Conservation (phyloP, 2,329 filamentous ascomycete genomes). For the Stagonosporopsis vannaccii region DNA sequence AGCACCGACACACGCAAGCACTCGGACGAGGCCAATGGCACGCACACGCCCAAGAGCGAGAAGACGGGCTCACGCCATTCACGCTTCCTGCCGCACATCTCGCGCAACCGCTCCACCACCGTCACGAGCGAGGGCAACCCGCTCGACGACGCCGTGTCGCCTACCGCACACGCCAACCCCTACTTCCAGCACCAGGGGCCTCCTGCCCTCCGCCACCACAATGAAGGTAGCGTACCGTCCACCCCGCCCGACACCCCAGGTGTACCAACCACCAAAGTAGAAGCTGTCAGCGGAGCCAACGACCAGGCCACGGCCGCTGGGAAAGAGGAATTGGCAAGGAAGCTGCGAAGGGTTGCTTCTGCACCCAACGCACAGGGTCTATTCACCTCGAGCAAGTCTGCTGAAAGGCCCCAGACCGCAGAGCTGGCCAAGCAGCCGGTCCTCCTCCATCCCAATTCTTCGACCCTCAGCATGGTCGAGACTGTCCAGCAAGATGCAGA, state of each 20-base stretch:
- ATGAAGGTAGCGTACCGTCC: conserved; percentile 89
- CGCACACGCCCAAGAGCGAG: conserved; percentile 62
- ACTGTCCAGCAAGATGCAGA: conserved; percentile 42
- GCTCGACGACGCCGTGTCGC: conserved; percentile 86
- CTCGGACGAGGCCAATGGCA: conserved; percentile 46
- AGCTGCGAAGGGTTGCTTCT: conserved; percentile 91
- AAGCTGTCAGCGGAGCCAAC: conserved; percentile 70
- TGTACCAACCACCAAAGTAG: conserved; percentile 66
- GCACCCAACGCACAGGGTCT: conserved; percentile 96
- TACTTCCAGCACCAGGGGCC: conserved; percentile 98
- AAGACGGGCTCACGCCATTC: conserved; percentile 81
- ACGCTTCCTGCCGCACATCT: conserved; percentile 86
- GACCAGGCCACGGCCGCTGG: conserved; percentile 75
- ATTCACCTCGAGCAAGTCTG: conserved; percentile 63
- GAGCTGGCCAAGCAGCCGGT: conserved; percentile 86
- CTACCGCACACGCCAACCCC: conserved; percentile 92
- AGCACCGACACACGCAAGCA: conserved; percentile 54
- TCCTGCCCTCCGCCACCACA: conserved; percentile 90
- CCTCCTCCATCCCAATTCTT: conserved; percentile 62
- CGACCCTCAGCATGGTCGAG: conserved; percentile 64
- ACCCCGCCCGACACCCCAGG: conserved; percentile 90
- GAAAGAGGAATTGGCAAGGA: conserved; percentile 93
- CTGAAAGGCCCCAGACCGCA: conserved; percentile 78
- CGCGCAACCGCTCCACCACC: conserved; percentile 86
- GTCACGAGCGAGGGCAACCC: conserved; percentile 92